Base-by-base conservation (phyloP, 805 yeast species). In the Middelhovenomyces tepae region DNA sequence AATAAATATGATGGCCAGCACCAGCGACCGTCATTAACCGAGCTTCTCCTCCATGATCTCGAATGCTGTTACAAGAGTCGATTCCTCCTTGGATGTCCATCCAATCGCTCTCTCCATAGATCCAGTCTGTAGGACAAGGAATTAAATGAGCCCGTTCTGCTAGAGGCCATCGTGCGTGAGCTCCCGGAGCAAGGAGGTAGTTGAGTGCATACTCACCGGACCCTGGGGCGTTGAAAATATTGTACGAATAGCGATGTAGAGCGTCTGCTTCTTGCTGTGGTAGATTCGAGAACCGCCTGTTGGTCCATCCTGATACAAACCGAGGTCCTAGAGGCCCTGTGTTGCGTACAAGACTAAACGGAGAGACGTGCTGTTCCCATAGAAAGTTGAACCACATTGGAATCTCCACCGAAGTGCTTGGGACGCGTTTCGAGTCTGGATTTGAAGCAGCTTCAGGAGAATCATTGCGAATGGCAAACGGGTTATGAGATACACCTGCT, bases 171-270 rank as follows among this genome's bases (percentile, higher is more conserved):
- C 95, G 64, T 1, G 96, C 94, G 31, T 74, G 73, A 0, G 94
- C 97, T 3, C 97, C 98, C 5, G 95, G 94, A 0, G 84, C 87
- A 16, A 89, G 60, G 13, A 86, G 63, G 50, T 79, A 81, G 44
- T 84, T 81, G 43, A 91, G 62, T 65, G 89, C 77, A 53, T 89
- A 89, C 58, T 89, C 98, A 5, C 97, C 97, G 0, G 93, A 82
- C 0, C 98, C 98, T 3, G 67, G 72, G 5, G 83, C 78, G 43
- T 78, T 82, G 64, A 91, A 91, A 8, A 87, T 83, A 3, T 77
- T 72, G 56, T 89, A 87, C 0, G 89, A 64, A 53, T 91, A 91
- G 43, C 66, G 64, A 50, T 91, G 97, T 43, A 89, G 60, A 4
- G 72, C 61, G 15, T 57, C 54, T 15, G 67, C 56, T 47, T 77